phyloP scores from a whole-genome alignment of 805 yeast genomes.

The Saturnispora sekii region DNA sequence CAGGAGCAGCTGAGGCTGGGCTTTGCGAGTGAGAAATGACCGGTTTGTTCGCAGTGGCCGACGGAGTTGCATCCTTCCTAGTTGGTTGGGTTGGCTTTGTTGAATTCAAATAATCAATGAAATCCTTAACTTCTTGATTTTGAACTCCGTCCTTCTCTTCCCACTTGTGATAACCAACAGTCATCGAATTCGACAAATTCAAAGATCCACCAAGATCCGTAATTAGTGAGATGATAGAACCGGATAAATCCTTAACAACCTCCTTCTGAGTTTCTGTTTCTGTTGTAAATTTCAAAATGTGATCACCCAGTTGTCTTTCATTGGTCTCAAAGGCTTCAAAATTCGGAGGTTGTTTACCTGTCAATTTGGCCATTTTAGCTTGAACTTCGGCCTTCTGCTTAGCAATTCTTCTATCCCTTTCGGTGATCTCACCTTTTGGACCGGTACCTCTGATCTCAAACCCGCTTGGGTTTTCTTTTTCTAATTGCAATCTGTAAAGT shows the following conservation, averaged over 20 bases:
- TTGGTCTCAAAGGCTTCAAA: conserved; percentile 41
- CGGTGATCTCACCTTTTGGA: conserved; percentile 78
- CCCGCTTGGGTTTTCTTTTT: conserved; percentile 57
- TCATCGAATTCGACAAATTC: conserved; percentile 23
- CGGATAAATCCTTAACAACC: conserved; percentile 62
- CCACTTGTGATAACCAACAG: conserved; percentile 59
- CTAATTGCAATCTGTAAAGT: conserved; percentile 44
- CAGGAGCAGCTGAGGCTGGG: conserved; percentile 1
- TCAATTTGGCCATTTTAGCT: conserved; percentile 86
- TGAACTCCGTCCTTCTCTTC: conserved; percentile 74
- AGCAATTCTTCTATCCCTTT: conserved; percentile 70
- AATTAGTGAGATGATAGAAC: conserved; percentile 54
- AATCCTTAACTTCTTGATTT: conserved; percentile 47
- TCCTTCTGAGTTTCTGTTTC: conserved; percentile 48
- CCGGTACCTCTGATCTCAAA: conserved; percentile 72
- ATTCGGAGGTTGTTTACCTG: conserved; percentile 55
- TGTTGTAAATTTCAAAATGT: conserved; percentile 38
- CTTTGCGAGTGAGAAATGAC: no score
- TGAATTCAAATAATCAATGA: conserved; percentile 46
- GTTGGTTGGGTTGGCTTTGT: conserved; percentile 18
- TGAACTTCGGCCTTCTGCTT: conserved; percentile 68
- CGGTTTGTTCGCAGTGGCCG: no score
- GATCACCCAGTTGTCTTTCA: conserved; percentile 44
- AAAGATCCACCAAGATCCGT: conserved; percentile 29
- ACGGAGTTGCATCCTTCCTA: not conserved